A percentile compares a stretch with the other conserved stretches of the same genome.
Conservation (phyloP, 192 early-diverging fungal species). For the Phycomyces blakesleeanus region DNA sequence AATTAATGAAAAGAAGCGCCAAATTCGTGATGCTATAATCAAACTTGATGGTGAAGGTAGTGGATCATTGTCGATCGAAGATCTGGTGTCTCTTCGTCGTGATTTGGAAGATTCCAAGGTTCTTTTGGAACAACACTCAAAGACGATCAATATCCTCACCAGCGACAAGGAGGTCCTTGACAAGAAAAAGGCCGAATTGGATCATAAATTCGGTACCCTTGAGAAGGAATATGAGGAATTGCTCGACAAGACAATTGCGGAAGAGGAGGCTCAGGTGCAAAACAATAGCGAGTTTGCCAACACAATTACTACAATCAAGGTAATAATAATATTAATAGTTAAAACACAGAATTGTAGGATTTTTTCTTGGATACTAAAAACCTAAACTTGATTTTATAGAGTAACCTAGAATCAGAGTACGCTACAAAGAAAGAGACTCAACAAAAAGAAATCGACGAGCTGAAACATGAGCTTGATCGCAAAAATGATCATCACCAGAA, state of each 20-base stretch:
- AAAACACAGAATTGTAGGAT: neutral
- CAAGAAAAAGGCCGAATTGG: constrained; percentile 62
- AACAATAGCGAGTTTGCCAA: constrained; percentile 52
- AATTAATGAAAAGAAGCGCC: constrained; percentile 72
- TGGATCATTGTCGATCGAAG: constrained; percentile 49
- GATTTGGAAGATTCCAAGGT: constrained; percentile 68
- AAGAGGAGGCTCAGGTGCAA: constrained; percentile 58
- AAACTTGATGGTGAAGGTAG: constrained; percentile 53
- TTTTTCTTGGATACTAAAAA: neutral
- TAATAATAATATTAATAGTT: constrained; percentile 15
- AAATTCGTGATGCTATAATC: constrained; percentile 64
- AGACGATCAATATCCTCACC: constrained; percentile 57
- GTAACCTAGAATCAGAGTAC: constrained; percentile 84
- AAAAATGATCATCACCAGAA: constrained; percentile 67
- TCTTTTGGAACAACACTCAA: constrained; percentile 59
- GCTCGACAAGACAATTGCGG: constrained; percentile 64
- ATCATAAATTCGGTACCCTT: constrained; percentile 60
- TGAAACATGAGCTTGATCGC: constrained; percentile 63
- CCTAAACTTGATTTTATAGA: constrained; percentile 15
- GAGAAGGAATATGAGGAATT: constrained; percentile 84
- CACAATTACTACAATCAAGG: constrained; percentile 81
- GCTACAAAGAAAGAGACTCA: constrained; percentile 70
- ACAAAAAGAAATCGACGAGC: constrained; percentile 70
- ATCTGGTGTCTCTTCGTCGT: constrained; percentile 61
- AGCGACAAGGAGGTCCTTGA: constrained; percentile 55